phyloP scores from a whole-genome alignment of 2,329 filamentous ascomycete genomes.

The Tolypocladium tropicale region DNA sequence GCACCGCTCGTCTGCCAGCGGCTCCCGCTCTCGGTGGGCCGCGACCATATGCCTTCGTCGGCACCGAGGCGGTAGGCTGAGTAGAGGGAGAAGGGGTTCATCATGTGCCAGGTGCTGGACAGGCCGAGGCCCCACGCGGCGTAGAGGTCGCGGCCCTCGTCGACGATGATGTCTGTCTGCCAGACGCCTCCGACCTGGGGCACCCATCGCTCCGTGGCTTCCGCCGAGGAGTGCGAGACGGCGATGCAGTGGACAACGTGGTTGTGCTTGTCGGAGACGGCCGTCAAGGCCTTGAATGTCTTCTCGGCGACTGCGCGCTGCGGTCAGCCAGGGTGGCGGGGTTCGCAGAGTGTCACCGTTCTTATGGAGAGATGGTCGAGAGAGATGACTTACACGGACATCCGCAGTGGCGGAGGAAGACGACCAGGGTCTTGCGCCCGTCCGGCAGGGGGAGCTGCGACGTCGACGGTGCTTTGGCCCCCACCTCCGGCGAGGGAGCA shows the following conservation, averaged over 20 bases:
- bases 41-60: constrained; percentile 56
- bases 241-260: constrained; percentile 46
- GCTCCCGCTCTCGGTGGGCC: constrained; percentile 53
- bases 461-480: constrained; percentile 44
- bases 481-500: constrained; percentile 38
- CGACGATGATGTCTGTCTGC: constrained; percentile 48
- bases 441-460: constrained; percentile 40
- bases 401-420: constrained; percentile 64
- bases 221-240: constrained; percentile 47
- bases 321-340: not conserved
- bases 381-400: constrained; percentile 50
- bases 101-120: constrained; percentile 50
- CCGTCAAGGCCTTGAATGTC: constrained; percentile 44
- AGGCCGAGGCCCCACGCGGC: constrained; percentile 56
- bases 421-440: constrained; percentile 48
- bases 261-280: constrained; percentile 37
- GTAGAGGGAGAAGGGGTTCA: constrained; percentile 48
- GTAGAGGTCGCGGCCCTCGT: constrained; percentile 50
- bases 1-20: constrained; percentile 60
- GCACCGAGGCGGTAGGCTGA: constrained; percentile 47
- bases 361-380: too few species aligned
- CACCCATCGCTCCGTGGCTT: constrained; percentile 47
- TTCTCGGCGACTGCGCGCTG: constrained; percentile 52
- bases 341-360: not conserved
- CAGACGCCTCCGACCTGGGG: constrained; percentile 44